These are phyloP conservation scores for Termitomyces sp. DNA, from an alignment of 768 basidiomycete species.

Conservation along the genomic window DNA sequence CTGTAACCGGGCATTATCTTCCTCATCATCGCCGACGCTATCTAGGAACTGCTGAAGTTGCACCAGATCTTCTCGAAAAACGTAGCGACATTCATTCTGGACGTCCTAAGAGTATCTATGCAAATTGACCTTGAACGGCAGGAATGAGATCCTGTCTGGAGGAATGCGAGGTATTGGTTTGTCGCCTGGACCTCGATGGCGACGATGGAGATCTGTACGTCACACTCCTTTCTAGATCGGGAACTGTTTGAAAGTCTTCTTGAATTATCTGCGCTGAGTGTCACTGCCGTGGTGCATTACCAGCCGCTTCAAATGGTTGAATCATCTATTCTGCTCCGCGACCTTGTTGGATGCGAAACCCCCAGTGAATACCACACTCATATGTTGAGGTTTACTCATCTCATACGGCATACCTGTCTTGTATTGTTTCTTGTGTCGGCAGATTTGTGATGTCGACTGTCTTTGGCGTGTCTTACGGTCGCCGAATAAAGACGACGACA, in stretches of 20 bases:
- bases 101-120: slow-evolving; percentile 22
- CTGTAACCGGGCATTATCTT: neutral
- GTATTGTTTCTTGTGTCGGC: neutral
- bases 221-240: neutral
- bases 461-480: slow-evolving; percentile 11
- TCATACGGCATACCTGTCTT: neutral
- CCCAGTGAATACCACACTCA: neutral
- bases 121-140: neutral
- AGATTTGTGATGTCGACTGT: slow-evolving; percentile 12
- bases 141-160: slow-evolving; percentile 27
- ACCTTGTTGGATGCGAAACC: slow-evolving; percentile 6
- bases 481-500: slow-evolving; percentile 1
- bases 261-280: slow-evolving; percentile 5
- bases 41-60: slow-evolving; percentile 23
- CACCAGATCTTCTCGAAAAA: slow-evolving; percentile 29
- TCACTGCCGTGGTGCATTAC: slow-evolving; percentile 6
- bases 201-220: slow-evolving; percentile 30
- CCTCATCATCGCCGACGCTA: neutral
- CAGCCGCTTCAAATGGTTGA: slow-evolving; percentile 12
- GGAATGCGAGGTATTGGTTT: slow-evolving; percentile 30
- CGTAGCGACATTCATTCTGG: slow-evolving; percentile 29
- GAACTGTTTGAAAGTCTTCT: neutral
- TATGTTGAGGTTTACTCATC: slow-evolving; percentile 7
- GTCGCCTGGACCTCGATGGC: slow-evolving; percentile 28
- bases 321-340: slow-evolving; percentile 4